A percentile compares a stretch with the other conserved stretches of the same genome.
These are phyloP conservation scores for Lepidium aucheri DNA, from an alignment of 345 rosid genomes.

Conservation along the genomic window DNA sequence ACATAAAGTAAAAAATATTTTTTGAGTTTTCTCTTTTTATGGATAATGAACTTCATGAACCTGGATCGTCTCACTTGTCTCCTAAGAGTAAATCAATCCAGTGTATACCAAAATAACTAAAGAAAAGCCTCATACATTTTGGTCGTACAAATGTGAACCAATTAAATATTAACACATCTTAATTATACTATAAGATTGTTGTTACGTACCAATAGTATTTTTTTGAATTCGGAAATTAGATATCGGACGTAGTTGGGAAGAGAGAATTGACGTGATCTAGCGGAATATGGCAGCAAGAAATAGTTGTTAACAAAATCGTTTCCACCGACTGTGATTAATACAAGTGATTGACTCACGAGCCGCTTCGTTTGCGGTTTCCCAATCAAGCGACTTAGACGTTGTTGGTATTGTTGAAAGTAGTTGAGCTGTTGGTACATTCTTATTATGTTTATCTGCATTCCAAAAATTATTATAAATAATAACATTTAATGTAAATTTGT, in stretches of 20 bases:
- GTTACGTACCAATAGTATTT: conserved; percentile 39
- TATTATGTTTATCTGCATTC: conserved; percentile 51
- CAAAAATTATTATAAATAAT: neutral
- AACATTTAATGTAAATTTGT: neutral
- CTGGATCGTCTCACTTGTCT: too few relatives aligned
- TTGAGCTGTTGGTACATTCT: conserved; percentile 48
- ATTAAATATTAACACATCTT: neutral
- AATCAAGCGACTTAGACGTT: conserved; percentile 37
- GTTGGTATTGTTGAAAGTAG: conserved; percentile 59
- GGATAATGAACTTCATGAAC: too few relatives aligned
- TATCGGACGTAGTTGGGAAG: conserved; percentile 50
- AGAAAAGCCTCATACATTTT: neutral
- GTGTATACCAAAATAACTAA: neutral
- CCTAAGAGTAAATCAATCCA: neutral
- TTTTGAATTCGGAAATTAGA: conserved; percentile 54
- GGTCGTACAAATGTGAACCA: neutral
- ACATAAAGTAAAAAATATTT: too few relatives aligned
- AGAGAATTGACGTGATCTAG: conserved; percentile 65
- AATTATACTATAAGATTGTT: too few relatives aligned
- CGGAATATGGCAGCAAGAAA: conserved; percentile 66
- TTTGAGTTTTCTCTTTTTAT: too few relatives aligned
- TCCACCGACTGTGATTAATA: conserved; percentile 65
- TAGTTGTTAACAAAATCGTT: conserved; percentile 84
- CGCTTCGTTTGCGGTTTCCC: conserved; percentile 36
- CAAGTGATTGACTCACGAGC: conserved; percentile 47